Base-by-base conservation (phyloP, 169 alveolate genomes). In the Perkinsus olseni region DNA sequence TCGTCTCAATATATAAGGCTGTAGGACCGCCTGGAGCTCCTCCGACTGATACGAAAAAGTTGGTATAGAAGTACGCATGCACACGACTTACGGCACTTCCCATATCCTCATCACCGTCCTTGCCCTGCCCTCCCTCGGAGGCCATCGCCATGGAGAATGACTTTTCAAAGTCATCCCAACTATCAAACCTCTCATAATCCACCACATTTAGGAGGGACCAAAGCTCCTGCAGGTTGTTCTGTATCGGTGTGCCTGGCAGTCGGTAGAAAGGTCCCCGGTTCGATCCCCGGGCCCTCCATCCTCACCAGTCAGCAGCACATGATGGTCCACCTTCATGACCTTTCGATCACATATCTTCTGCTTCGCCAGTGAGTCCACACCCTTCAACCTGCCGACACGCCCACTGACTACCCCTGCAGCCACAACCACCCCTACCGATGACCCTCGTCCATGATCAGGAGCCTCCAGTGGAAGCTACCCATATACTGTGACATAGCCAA, bases 191-290 rank as follows among this genome's bases (percentile, higher is more conserved):
- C 62, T 45, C 62, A 45, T 45, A 45, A 17, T 45, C 62, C 6
- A 45, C 62, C 62, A 45, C 62, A 17, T 45, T 45, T 17, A 98
- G 97, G 91, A 98, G 96, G 62, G 99, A 96, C 99, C 99, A 98
- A 38, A 98, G 95, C 94, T 98, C 99, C 92, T 96, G 93, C 4
- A 98, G 97, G 94, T 97, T 97, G 95, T 98, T 98, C 95, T 98
- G 98, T 38, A 98, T 97, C 11, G 99, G 99, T 0, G 99, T 98
- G 28, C 99, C 99, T 0, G 99, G 97, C 38, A 98, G 94, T n/a
- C 24, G 97, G 95, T 31, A 98, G 62, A 45, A 45, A 45, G 62
- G 62, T 45, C 62, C 62, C 62, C 17, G 62, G 62, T 45, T 45
- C 62, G 62, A 45, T 45, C 17, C 62, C 62, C 62, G 17, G 6